These are phyloP conservation scores for Physcomitrium patens DNA, from an alignment of 225 moss, liverwort and hornwort genomes.

Conservation along the genomic window DNA sequence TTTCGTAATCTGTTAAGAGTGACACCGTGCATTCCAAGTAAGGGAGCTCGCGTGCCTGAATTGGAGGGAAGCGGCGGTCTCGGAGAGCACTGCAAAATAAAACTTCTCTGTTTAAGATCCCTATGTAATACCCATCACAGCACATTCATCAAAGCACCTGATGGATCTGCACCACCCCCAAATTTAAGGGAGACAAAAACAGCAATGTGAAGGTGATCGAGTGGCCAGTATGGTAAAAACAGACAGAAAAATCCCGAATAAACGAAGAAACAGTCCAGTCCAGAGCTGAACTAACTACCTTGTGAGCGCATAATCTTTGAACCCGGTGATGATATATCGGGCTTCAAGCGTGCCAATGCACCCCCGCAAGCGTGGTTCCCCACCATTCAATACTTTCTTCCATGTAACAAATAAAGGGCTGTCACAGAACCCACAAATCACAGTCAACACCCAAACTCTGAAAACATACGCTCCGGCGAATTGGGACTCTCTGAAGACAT, in stretches of 20 bases:
- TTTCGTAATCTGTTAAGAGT: conserved; percentile 96
- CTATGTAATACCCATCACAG: background rate
- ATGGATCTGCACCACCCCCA: background rate
- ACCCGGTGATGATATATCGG: conserved; percentile 93
- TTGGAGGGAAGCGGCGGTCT: conserved; percentile 99
- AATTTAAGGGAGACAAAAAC: background rate
- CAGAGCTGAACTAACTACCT: conserved; percentile 63
- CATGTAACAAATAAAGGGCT: conserved; percentile 99
- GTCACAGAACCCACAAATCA: conserved; percentile 61
- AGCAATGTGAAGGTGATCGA: background rate
- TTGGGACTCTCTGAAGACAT: conserved; percentile 16
- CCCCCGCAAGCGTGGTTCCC: conserved; percentile 98
- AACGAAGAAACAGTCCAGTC: background rate
- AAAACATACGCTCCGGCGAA: background rate
- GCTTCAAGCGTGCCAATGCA: conserved; percentile 99
- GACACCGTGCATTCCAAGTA: conserved; percentile 99
- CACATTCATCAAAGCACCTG: background rate
- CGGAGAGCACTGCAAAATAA: conserved; percentile 91
- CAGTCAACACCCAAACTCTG: conserved; percentile 54
- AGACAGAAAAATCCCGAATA: conserved; percentile 3
- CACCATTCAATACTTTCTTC: conserved; percentile 98
- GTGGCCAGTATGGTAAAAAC: background rate
- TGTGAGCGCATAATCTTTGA: conserved; percentile 99
- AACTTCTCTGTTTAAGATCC: background rate
- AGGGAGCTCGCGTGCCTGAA: conserved; percentile 98